These are phyloP conservation scores for Lyophyllum shimeji DNA, from an alignment of 768 basidiomycete species.

Conservation along the genomic window DNA sequence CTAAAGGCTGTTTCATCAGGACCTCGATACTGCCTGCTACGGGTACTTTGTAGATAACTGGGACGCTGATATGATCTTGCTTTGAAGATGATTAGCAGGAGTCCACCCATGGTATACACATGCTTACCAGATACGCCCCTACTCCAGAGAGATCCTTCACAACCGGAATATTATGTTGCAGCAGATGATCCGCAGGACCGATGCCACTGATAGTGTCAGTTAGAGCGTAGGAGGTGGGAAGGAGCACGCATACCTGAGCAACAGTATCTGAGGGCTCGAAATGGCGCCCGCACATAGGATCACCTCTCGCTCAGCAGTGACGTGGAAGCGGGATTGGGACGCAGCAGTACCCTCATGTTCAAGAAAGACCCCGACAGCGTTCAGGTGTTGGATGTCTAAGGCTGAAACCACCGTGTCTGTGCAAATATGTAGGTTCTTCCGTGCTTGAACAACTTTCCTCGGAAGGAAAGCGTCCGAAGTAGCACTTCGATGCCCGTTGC, in stretches of 20 bases:
- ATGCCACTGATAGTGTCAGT: constrained; percentile 32
- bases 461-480: constrained; percentile 25
- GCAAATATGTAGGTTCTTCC: constrained; percentile 22
- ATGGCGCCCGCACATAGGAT: constrained; percentile 39
- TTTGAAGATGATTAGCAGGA: constrained; percentile 6
- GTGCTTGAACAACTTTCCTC: constrained; percentile 4
- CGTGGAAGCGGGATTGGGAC: neutral
- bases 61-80: constrained; percentile 40
- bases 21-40: constrained; percentile 29
- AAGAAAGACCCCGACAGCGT: neutral
- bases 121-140: constrained; percentile 27
- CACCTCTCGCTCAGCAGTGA: constrained; percentile 20
- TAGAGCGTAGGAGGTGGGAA: neutral
- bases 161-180: constrained; percentile 24
- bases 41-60: constrained; percentile 31
- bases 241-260: constrained; percentile 24
- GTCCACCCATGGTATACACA: neutral
- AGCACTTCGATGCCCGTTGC: constrained; percentile 16
- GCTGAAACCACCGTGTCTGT: constrained; percentile 18
- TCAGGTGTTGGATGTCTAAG: constrained; percentile 7
- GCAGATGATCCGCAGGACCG: constrained; percentile 36
- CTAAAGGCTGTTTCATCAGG: constrained; percentile 23
- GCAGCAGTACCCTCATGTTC: neutral
- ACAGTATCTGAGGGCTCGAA: constrained; percentile 41
- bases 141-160: constrained; percentile 33